Conservation (phyloP, 352 stramenopile species). For the Globisporangium abappressorium region DNA sequence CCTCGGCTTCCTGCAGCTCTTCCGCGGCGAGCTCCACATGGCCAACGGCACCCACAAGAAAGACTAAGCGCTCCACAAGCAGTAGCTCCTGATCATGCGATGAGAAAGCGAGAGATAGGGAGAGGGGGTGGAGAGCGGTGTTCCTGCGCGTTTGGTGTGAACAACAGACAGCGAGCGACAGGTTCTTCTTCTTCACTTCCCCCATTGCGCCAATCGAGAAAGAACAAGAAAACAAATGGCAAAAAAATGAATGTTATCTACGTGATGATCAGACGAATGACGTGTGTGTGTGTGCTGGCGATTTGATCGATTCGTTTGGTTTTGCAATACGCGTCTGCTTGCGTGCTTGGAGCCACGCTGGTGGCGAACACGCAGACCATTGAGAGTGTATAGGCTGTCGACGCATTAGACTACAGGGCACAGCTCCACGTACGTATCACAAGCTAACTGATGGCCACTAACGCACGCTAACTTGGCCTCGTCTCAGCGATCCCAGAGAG, state of each 20-base stretch:
- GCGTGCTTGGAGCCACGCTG: not conserved
- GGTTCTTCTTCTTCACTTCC: not conserved
- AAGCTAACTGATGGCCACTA: no score
- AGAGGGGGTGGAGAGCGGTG: not conserved
- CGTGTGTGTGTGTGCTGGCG: not conserved
- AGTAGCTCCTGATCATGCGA: not conserved
- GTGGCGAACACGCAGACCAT: no score
- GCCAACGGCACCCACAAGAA: slow-evolving; percentile 66
- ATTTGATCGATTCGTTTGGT: not conserved
- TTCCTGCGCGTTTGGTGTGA: not conserved
- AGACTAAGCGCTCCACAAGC: slow-evolving; percentile 35
- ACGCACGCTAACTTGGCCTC: no score
- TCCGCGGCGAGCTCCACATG: slow-evolving; percentile 73
- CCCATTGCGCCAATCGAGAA: not conserved
- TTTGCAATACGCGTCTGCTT: not conserved
- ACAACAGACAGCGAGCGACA: not conserved
- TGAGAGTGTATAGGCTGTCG: not conserved
- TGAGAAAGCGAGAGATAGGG: not conserved
- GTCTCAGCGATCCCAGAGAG: no score
- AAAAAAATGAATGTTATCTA: slow-evolving; percentile 5
- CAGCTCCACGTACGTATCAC: no score
- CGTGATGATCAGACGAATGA: slow-evolving; percentile 1
- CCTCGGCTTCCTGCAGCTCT: slow-evolving; percentile 55
- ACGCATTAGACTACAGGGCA: not conserved
- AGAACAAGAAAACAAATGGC: slow-evolving; percentile 3